A percentile compares a stretch with the other conserved stretches of the same genome.
phyloP scores from a whole-genome alignment of 2,329 filamentous ascomycete genomes.

The Keithomyces neogunnii region DNA sequence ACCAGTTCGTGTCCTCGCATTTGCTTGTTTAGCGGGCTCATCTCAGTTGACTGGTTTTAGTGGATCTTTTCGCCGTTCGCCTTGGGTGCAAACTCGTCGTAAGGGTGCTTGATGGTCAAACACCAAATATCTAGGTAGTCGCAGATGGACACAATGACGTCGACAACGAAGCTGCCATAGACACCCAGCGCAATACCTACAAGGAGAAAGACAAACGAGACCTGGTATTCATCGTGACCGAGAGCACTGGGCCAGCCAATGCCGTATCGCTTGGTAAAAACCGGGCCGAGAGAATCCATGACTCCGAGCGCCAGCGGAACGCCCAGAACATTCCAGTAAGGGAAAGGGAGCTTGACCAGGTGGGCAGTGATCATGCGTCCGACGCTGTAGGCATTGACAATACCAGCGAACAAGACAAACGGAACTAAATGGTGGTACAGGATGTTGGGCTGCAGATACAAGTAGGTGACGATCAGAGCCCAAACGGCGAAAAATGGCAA shows the following conservation, averaged over 20 bases:
- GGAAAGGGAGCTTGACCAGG: slow-evolving; percentile 78
- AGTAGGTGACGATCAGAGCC: slow-evolving; percentile 67
- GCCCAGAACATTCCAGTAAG: slow-evolving; percentile 79
- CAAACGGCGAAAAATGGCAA: slow-evolving; percentile 73
- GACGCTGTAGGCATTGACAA: slow-evolving; percentile 91
- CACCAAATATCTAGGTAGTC: slow-evolving; percentile 99
- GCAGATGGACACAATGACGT: slow-evolving; percentile 95
- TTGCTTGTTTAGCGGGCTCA: background rate
- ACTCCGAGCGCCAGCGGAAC: slow-evolving; percentile 72
- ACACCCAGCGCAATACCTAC: slow-evolving; percentile 77
- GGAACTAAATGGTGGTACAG: slow-evolving; percentile 77
- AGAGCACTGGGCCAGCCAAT: slow-evolving; percentile 71
- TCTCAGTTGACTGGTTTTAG: slow-evolving; percentile 5
- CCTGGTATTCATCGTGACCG: slow-evolving; percentile 73
- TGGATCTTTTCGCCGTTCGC: slow-evolving; percentile 33
- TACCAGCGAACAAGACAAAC: slow-evolving; percentile 78
- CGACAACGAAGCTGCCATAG: slow-evolving; percentile 96
- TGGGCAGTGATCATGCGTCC: slow-evolving; percentile 95
- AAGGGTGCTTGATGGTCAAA: slow-evolving; percentile 85
- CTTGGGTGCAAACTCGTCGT: slow-evolving; percentile 32
- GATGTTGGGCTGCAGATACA: slow-evolving; percentile 78
- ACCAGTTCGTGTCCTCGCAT: no score
- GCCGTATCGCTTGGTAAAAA: slow-evolving; percentile 48
- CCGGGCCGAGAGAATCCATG: slow-evolving; percentile 69
- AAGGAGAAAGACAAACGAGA: slow-evolving; percentile 84